phyloP scores from a whole-genome alignment of 495 filamentous ascomycete species.

The Penicillium paradoxum region DNA sequence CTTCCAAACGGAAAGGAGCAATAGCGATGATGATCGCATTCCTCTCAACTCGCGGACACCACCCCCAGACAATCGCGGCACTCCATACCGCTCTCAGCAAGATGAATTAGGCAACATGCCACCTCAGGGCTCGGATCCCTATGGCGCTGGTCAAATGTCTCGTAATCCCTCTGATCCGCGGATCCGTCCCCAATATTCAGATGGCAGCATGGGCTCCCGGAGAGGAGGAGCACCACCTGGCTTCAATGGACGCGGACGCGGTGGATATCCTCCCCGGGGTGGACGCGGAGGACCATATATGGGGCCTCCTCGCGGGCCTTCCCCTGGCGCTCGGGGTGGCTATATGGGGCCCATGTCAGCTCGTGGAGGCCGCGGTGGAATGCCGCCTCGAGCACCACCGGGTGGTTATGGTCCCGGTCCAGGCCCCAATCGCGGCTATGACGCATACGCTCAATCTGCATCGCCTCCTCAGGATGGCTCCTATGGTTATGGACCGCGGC shows the following conservation, averaged over 20 bases:
- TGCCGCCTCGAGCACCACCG: conserved; percentile 51
- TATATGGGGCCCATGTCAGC: conserved; percentile 30
- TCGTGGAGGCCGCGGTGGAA: conserved; percentile 28
- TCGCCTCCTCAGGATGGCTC: conserved; percentile 29
- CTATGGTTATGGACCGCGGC: conserved; percentile 18
- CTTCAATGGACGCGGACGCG: conserved; percentile 51
- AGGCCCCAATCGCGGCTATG: conserved; percentile 22
- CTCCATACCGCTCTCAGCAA: conserved; percentile 39
- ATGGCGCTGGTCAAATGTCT: conserved; percentile 36
- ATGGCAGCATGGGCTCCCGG: conserved; percentile 53
- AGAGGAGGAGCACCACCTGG: conserved; percentile 48
- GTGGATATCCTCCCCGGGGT: conserved; percentile 51
- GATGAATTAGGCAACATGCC: conserved; percentile 70
- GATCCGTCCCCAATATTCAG: conserved; percentile 56
- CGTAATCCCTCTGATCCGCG: conserved; percentile 44
- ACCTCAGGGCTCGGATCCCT: conserved; percentile 28
- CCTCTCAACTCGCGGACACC: conserved; percentile 66
- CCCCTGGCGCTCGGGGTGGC: conserved; percentile 27
- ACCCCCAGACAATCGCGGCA: conserved; percentile 23
- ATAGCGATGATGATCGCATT: conserved; percentile 72
- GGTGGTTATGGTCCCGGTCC: conserved; percentile 33
- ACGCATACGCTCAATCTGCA: conserved; percentile 20
- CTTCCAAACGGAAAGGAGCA: conserved; percentile 62
- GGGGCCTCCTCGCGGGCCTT: conserved; percentile 33
- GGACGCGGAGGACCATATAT: conserved; percentile 51